These are phyloP conservation scores for Cornus controversa DNA, from an alignment of 148 eudicot species.

Conservation along the genomic window DNA sequence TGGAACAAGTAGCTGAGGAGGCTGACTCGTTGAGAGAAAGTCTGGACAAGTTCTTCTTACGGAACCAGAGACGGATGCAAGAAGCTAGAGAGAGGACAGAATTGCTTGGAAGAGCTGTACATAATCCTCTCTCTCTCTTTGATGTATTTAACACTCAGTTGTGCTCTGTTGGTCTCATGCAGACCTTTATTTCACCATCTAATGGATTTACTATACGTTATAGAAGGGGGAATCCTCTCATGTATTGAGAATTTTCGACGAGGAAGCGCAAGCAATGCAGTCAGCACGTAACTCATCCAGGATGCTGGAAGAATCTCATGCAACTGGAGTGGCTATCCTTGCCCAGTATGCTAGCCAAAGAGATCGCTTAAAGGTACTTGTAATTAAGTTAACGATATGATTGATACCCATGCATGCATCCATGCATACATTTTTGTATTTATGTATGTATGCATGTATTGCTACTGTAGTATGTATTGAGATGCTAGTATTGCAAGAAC, in stretches of 20 bases:
- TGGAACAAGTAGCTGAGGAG: conserved; percentile 93
- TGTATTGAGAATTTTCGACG: conserved; percentile 89
- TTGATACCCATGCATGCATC: background rate
- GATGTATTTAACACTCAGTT: background rate
- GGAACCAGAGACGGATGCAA: conserved; percentile 68
- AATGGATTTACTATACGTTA: conserved; percentile 17
- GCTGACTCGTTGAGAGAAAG: conserved; percentile 89
- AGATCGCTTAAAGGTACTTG: conserved; percentile 83
- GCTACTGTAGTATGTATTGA: background rate
- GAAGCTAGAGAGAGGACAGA: conserved; percentile 95
- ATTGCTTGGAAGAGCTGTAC: conserved; percentile 83
- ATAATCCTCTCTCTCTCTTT: conserved; percentile 18
- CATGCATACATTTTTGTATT: background rate
- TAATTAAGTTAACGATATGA: background rate
- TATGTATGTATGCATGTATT: background rate
- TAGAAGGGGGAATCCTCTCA: conserved; percentile 86
- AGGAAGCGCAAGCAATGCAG: conserved; percentile 90
- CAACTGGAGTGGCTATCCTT: conserved; percentile 86
- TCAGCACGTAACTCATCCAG: conserved; percentile 88
- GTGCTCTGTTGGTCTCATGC: background rate
- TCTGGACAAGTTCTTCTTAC: conserved; percentile 63
- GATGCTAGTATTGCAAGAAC: background rate
- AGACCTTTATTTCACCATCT: background rate
- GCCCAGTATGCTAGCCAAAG: conserved; percentile 84
- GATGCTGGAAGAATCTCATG: conserved; percentile 81